Evolutionary conservation across 2,329 filamentous ascomycete species (phyloP), one percentile per base, ranked within the genome.

Genomic region (Xenoacremonium recifei): DNA sequence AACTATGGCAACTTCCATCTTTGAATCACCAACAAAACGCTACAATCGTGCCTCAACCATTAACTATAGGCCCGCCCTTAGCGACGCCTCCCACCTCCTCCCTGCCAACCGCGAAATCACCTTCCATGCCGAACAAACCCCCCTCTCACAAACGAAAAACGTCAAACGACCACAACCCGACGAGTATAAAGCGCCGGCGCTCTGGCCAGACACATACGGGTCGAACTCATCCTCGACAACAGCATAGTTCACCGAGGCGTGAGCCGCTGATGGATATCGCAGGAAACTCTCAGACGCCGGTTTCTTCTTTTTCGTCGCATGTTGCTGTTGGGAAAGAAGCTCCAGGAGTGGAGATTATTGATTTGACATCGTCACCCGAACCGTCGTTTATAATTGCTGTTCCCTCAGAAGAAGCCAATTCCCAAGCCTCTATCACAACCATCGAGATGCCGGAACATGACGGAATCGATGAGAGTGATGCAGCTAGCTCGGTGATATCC

Each of bases 111-210:
- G 23, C 17, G 17, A 4, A 30, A 12, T 18, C 6, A 6, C 19
- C 21, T n/a, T 35, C 33, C 4, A 34, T 13, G 21, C 12, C 34
- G 4, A 10, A 37, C 27, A 20, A 20, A 13, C 20, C 11, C 4
- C 4, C 21, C 18, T n/a, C 17, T 6, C n/a, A 29, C 15, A 42
- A 53, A 41, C 43, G 42, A 30, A 18, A 37, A 16, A 35, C 39
- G 2, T 42, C 37, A 2, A 29, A 35, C 6, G n/a, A n/a, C n/a
- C n/a, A n/a, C n/a, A n/a, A n/a, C n/a, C n/a, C n/a, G n/a, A n/a
- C n/a, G n/a, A n/a, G n/a, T n/a, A n/a, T n/a, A n/a, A 64, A 63
- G 42, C 51, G 48, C 21, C 49, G 29, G 6, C 56, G 37, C 15
- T 19, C 32, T 9, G 25, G 38, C 13, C 44, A 21, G n/a, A 19